phyloP scores from a whole-genome alignment of 208 protist genomes.

The Leptomonas seymouri region DNA sequence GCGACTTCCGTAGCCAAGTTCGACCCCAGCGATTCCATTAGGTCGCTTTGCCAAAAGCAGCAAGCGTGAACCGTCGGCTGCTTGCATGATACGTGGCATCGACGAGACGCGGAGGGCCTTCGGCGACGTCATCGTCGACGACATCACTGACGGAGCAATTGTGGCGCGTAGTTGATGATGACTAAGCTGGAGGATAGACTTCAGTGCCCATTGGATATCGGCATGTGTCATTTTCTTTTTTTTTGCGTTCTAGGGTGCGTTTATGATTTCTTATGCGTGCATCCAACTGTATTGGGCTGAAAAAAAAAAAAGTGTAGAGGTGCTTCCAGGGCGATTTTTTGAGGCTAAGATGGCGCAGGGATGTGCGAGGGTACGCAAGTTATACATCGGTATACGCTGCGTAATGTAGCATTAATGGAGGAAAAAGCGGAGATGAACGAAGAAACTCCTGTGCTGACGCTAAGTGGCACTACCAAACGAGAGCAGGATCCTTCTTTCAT shows the following conservation, averaged over 20 bases:
- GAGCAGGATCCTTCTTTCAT: too few relatives aligned
- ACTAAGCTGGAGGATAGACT: constrained; percentile 33
- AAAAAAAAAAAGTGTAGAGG: background rate
- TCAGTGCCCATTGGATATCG: constrained; percentile 29
- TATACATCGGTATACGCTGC: too few relatives aligned
- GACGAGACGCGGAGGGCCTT: constrained; percentile 16
- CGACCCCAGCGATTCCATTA: constrained; percentile 38
- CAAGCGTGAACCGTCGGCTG: constrained; percentile 10
- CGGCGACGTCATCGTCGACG: constrained; percentile 3
- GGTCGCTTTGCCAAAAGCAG: constrained; percentile 42
- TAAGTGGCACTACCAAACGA: too few relatives aligned
- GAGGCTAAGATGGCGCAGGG: too few relatives aligned
- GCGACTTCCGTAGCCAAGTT: constrained; percentile 22
- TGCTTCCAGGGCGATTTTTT: too few relatives aligned
- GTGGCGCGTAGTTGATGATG: constrained; percentile 27
- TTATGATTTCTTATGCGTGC: background rate
- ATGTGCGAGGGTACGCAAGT: too few relatives aligned
- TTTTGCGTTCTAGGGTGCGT: background rate
- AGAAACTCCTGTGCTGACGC: too few relatives aligned
- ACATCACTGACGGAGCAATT: background rate
- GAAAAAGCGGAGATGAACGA: too few relatives aligned
- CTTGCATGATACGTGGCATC: constrained; percentile 21
- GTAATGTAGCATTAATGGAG: too few relatives aligned
- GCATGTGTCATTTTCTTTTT: constrained; percentile 26
- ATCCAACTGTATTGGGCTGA: background rate